Conservation (phyloP, 202 grass and related monocot genomes). For the Alloteropsis angusta region DNA sequence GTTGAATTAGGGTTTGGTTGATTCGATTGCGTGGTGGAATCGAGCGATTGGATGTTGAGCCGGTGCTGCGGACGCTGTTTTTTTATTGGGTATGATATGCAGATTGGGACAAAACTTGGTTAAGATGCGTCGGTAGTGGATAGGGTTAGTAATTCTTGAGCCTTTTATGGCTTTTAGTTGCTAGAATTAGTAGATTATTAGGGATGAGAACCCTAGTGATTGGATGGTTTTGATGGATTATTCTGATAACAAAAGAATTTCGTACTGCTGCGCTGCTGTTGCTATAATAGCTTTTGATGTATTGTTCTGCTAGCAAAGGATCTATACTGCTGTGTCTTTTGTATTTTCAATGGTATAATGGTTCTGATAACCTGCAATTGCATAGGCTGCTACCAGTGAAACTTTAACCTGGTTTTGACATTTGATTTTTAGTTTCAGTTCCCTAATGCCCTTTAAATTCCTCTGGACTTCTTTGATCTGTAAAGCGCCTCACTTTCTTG, state of each 20-base stretch:
- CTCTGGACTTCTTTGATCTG: not conserved
- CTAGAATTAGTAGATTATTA: not conserved
- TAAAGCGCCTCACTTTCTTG: not conserved
- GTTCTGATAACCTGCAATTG: not conserved
- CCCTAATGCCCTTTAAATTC: not conserved
- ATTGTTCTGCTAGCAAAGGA: not conserved
- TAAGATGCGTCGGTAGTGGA: not conserved
- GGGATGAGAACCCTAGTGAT: not conserved
- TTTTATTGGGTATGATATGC: not conserved
- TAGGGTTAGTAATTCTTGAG: not conserved
- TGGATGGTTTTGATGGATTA: not conserved
- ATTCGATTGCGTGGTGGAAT: conserved; percentile 8
- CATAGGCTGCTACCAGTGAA: not conserved
- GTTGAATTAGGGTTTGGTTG: conserved; percentile 6
- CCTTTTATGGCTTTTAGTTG: not conserved
- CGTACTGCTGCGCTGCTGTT: not conserved
- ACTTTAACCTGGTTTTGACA: not conserved
- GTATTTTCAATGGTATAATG: not conserved
- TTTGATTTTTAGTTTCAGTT: not conserved
- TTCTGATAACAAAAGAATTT: not conserved
- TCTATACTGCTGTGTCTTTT: not conserved
- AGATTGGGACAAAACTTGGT: not conserved
- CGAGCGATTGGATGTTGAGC: not conserved
- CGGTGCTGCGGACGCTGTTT: not conserved
- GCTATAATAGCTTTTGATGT: not conserved